These are phyloP conservation scores for Cenchrus purpureus DNA, from an alignment of 176 grass and related monocot species.

Conservation along the genomic window DNA sequence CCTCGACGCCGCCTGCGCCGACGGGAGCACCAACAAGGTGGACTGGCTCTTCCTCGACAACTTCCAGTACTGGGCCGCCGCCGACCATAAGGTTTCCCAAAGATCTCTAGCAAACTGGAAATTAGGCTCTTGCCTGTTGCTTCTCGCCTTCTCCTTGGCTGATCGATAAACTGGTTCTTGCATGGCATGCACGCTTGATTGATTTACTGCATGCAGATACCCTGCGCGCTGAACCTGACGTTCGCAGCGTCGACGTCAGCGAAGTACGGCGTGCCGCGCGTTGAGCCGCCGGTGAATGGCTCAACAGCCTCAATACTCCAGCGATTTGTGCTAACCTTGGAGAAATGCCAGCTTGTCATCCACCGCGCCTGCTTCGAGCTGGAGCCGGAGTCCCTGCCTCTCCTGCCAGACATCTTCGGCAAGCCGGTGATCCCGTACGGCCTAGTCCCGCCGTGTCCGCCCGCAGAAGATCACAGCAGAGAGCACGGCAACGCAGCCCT, in stretches of 20 bases:
- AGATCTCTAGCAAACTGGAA: too few species aligned
- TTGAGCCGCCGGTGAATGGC: too few species aligned
- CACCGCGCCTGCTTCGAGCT: neutral
- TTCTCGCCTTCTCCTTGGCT: too few species aligned
- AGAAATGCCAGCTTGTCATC: neutral
- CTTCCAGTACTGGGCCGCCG: neutral
- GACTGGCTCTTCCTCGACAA: slow-evolving; percentile 3
- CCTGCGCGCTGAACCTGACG: neutral
- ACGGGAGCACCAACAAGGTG: too few species aligned
- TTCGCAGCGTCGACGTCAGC: neutral
- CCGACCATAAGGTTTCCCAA: neutral
- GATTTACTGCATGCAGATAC: neutral
- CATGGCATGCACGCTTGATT: too few species aligned
- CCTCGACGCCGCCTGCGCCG: neutral
- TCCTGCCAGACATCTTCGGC: neutral
- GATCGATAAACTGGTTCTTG: too few species aligned
- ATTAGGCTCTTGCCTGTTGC: too few species aligned
- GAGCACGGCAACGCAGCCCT: neutral
- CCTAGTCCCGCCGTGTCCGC: neutral
- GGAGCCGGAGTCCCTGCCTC: neutral
- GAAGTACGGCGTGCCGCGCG: neutral
- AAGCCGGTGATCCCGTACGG: neutral
- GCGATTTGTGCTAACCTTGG: neutral
- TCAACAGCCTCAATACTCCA: neutral
- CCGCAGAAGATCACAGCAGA: neutral